phyloP scores from a whole-genome alignment of 176 grass and related monocot genomes.

The Puya raimondii region DNA sequence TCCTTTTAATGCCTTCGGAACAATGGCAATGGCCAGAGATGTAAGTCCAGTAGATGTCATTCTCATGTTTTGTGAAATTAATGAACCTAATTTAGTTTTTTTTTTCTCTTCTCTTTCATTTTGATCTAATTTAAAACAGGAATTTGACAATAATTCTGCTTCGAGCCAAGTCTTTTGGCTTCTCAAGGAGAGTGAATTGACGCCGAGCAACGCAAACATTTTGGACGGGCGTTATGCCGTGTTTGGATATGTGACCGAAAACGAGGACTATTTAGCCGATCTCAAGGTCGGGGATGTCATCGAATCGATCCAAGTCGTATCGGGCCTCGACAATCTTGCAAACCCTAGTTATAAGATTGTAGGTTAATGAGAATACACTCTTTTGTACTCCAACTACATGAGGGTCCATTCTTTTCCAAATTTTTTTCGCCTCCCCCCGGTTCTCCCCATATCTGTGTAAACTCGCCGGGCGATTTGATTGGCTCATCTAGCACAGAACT shows the following conservation, averaged over 20 bases:
- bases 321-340: conserved; percentile 77
- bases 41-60: conserved; percentile 38
- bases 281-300: conserved; percentile 98
- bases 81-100: neutral
- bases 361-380: conserved; percentile 30
- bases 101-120: neutral
- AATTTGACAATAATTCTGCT: conserved; percentile 95
- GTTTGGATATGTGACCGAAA: conserved; percentile 85
- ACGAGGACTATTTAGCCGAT: conserved; percentile 81
- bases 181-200: conserved; percentile 94
- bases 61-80: neutral
- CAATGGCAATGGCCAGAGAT: conserved; percentile 99
- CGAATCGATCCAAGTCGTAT: conserved; percentile 85
- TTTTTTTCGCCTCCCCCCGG: neutral
- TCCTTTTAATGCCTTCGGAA: conserved; percentile 97
- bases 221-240: conserved; percentile 77
- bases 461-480: neutral
- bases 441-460: conserved; percentile 14
- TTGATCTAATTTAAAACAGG: conserved; percentile 39
- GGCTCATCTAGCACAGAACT: neutral
- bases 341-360: conserved; percentile 93
- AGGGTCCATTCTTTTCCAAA: conserved; percentile 9
- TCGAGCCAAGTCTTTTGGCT: conserved; percentile 99
- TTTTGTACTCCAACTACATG: conserved; percentile 13
- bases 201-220: conserved; percentile 98